Evolutionary conservation across 164 flowering plant species (phyloP), one percentile per base, ranked within the genome.

Genomic region (Platanus orientalis): DNA sequence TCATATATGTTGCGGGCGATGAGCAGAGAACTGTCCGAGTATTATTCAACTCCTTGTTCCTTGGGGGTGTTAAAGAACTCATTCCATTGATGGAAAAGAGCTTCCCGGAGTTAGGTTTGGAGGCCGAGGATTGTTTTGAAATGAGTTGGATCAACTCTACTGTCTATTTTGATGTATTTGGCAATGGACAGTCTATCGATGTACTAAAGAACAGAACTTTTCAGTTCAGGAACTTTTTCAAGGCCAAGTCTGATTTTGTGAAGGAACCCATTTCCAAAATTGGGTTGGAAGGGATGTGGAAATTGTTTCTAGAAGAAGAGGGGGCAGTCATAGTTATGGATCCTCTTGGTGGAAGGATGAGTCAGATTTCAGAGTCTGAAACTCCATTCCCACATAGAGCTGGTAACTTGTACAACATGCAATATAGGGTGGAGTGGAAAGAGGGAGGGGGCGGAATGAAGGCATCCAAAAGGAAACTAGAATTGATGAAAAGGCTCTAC

Each of bases 131-230:
- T 40, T 79, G 82, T 61, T 20, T 0, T 0, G 78, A 78, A 51
- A 78, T 74, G 78, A 67, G 62, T 40, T 80, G 84, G 84, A 60
- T 76, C 6, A 50, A 75, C 14, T 76, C 84, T 0, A 52, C 54
- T 25, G 61, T 76, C 1, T 76, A 57, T 32, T 60, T 69, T 14
- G 73, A 61, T 12, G 73, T 73, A 14, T 63, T 40, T 55, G 45
- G 64, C 28, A 23, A 9, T 7, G 47, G 50, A 0, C 45, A 51
- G 5, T 24, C 76, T 2, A 14, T 49, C 13, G 70, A 78, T 1
- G 72, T 54, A 13, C 55, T 81, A 39, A 62, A 72, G n/a, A 42
- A 59, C 19, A 58, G 78, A 26, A 57, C 13, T 7, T 6, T 39
- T 1, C 24, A 0, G 5, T 21, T 2, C 4, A 40, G 13, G 36